Conservation (phyloP, 495 filamentous ascomycete genomes). For the Talaromyces thailandensis region DNA sequence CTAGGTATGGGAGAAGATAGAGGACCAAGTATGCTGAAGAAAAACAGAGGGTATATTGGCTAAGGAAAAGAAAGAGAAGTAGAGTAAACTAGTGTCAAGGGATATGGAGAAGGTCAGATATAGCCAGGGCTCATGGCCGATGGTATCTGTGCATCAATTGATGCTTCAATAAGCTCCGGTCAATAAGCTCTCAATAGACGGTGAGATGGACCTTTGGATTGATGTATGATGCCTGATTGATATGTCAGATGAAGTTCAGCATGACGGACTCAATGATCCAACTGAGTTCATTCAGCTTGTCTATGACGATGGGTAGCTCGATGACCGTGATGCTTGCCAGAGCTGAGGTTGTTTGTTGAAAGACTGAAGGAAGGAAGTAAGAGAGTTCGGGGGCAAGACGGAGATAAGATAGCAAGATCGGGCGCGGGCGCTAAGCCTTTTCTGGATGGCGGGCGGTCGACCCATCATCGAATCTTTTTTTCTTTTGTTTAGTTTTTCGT, state of each 20-base stretch:
- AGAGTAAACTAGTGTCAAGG: neutral
- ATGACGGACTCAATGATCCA: neutral
- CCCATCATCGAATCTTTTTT: neutral
- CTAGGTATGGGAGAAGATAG: neutral
- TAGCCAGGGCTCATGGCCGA: neutral
- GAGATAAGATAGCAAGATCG: neutral
- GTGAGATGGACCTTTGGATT: neutral
- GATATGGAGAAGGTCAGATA: neutral
- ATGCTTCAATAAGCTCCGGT: neutral
- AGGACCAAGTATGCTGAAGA: neutral
- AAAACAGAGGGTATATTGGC: neutral
- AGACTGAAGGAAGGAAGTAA: neutral
- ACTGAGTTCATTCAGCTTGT: neutral
- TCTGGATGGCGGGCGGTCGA: constrained; percentile 13
- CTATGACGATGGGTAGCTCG: neutral
- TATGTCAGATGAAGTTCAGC: neutral
- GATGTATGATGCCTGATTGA: neutral
- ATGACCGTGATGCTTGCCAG: neutral
- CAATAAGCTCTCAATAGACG: constrained; percentile 4
- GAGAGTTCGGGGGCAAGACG: neutral
- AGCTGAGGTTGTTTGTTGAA: neutral
- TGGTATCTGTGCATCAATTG: neutral
- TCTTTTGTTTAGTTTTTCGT: neutral
- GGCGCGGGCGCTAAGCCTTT: constrained; percentile 6
- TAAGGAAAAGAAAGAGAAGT: neutral